Conservation (phyloP, 2,329 filamentous ascomycete genomes). For the Alternaria incomplexa region DNA sequence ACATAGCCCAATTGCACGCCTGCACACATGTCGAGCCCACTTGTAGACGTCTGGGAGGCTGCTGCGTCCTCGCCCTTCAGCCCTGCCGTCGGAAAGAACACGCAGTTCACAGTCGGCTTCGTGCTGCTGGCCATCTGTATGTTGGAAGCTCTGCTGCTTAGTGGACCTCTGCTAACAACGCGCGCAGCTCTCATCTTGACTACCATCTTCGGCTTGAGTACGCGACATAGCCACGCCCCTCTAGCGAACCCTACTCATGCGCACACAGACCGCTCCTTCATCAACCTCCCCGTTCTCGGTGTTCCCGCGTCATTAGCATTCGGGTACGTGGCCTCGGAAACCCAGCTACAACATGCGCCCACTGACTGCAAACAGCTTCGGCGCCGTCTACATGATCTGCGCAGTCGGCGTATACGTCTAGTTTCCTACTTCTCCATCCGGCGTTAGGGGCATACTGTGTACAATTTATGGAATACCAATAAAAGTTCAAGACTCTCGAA, state of each 20-base stretch:
- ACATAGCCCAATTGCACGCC: slow-evolving; percentile 21
- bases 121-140: slow-evolving; percentile 71
- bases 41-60: slow-evolving; percentile 87
- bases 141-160: slow-evolving; percentile 22
- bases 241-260: slow-evolving; percentile 59
- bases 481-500: slow-evolving; percentile 34
- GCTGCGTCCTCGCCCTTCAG: slow-evolving; percentile 85
- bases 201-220: slow-evolving; percentile 87
- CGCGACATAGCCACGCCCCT: slow-evolving; percentile 22
- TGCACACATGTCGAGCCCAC: slow-evolving; percentile 59
- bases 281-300: slow-evolving; percentile 78
- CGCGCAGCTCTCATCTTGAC: slow-evolving; percentile 68
- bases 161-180: slow-evolving; percentile 33
- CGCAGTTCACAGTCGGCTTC: slow-evolving; percentile 84
- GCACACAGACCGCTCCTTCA: slow-evolving; percentile 76
- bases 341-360: not conserved
- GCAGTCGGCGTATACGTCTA: slow-evolving; percentile 98
- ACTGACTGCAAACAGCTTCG: slow-evolving; percentile 67
- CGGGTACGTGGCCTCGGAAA: slow-evolving; percentile 68
- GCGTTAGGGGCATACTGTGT: slow-evolving; percentile 37
- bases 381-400: slow-evolving; percentile 98
- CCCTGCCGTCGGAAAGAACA: slow-evolving; percentile 79
- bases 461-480: slow-evolving; percentile 50
- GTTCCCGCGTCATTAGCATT: slow-evolving; percentile 86
- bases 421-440: slow-evolving; percentile 37